phyloP scores from a whole-genome alignment of 2,329 filamentous ascomycete species.

The Colletotrichum tanaceti region DNA sequence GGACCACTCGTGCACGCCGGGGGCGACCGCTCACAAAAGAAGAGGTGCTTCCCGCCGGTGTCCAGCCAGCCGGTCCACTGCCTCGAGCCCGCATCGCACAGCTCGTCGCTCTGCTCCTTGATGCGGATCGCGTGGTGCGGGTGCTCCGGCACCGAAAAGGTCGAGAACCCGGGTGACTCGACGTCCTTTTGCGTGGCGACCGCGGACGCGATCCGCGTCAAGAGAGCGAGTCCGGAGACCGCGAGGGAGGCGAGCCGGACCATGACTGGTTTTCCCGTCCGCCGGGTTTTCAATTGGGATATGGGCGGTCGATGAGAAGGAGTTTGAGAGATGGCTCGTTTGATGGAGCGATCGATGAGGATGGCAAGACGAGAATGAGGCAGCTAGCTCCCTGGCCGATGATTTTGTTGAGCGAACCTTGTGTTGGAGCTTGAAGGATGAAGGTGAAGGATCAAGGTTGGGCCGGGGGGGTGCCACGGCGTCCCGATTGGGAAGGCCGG shows the following conservation, averaged over 20 bases:
- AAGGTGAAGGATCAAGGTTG: not conserved
- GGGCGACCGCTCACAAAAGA: constrained; percentile 39
- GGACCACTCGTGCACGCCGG: too few relatives aligned
- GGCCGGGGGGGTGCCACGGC: not conserved
- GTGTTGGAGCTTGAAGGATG: too few relatives aligned
- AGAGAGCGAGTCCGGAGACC: constrained; percentile 19
- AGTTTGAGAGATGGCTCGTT: too few relatives aligned
- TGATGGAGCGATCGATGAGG: not conserved
- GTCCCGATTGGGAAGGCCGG: constrained; percentile 19
- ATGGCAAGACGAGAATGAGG: not conserved
- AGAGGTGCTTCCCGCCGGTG: constrained; percentile 41
- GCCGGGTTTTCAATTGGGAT: not conserved
- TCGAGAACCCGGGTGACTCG: constrained; percentile 25
- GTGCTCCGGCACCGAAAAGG: constrained; percentile 34
- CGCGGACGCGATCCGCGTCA: constrained; percentile 12
- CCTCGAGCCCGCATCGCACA: constrained; percentile 45
- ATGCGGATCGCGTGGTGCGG: constrained; percentile 45
- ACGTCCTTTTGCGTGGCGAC: constrained; percentile 24
- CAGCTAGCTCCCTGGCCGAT: not conserved
- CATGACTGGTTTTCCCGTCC: constrained; percentile 1
- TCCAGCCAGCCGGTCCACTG: constrained; percentile 48
- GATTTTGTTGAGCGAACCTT: constrained; percentile 3
- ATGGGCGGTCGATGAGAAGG: not conserved
- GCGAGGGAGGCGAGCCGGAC: constrained; percentile 9
- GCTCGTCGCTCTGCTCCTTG: constrained; percentile 44